These are phyloP conservation scores for Amphibolis antarctica DNA, from an alignment of 106 monocot species.

Conservation along the genomic window DNA sequence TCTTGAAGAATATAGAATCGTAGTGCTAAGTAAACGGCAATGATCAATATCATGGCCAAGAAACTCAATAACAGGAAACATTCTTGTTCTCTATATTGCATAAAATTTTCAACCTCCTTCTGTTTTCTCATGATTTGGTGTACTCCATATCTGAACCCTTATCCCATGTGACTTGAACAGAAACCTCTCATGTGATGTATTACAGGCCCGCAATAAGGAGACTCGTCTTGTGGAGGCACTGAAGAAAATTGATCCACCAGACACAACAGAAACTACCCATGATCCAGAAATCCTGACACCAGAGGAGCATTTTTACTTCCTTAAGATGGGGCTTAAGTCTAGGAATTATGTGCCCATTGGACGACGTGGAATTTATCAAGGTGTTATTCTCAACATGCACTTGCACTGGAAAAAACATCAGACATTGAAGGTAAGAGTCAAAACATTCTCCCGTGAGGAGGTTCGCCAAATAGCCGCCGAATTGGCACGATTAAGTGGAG, in stretches of 20 bases:
- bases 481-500: conserved; percentile 86
- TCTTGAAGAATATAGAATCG: too few species aligned
- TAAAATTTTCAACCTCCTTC: not conserved
- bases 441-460: conserved; percentile 87
- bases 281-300: conserved; percentile 94
- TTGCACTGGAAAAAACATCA: conserved; percentile 99
- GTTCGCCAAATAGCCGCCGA: conserved; percentile 76
- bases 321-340: conserved; percentile 79
- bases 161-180: not conserved
- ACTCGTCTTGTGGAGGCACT: conserved; percentile 54
- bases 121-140: not conserved
- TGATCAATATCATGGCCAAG: too few species aligned
- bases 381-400: conserved; percentile 99
- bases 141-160: not conserved
- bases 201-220: conserved; percentile 75
- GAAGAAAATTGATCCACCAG: conserved; percentile 75
- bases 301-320: conserved; percentile 90
- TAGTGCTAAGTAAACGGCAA: too few species aligned
- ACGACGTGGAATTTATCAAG: conserved; percentile 90
- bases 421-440: conserved; percentile 82
- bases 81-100: not conserved
- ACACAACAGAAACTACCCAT: conserved; percentile 46
- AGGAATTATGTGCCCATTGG: conserved; percentile 98
- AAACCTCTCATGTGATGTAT: not conserved
- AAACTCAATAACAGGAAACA: too few species aligned